Percentiles rank a stretch among this genome's conserved stretches.
These are phyloP conservation scores for Sarocladiaceae sp. DNA, from an alignment of 2,329 filamentous ascomycete species.

Conservation along the genomic window DNA sequence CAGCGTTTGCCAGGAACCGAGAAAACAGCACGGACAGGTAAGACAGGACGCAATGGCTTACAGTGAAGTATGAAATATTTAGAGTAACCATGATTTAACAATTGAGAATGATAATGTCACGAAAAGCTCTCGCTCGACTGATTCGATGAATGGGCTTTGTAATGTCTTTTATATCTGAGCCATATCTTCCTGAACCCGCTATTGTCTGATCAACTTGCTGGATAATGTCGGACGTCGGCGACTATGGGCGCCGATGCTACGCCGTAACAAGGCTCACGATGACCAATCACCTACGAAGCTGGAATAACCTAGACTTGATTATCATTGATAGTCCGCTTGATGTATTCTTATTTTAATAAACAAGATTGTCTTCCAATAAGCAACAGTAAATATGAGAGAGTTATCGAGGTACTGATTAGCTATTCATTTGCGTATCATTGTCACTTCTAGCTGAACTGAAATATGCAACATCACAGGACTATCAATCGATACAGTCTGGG, in stretches of 20 bases:
- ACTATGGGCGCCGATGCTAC: neutral
- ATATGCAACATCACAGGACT: too few species aligned
- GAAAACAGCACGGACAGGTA: neutral
- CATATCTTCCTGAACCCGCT: neutral
- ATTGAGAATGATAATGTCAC: neutral
- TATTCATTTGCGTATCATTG: too few species aligned
- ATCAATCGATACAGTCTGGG: too few species aligned
- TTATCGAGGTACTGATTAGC: too few species aligned
- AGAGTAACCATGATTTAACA: neutral
- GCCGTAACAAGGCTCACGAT: neutral
- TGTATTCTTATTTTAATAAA: too few species aligned
- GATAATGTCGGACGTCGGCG: neutral
- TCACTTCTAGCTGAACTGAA: too few species aligned
- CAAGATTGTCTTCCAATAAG: too few species aligned
- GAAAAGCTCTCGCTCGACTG: neutral
- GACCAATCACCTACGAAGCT: too few species aligned
- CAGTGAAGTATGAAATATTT: neutral
- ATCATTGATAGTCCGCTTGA: too few species aligned
- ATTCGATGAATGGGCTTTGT: neutral
- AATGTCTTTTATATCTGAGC: neutral
- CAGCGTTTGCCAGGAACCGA: neutral
- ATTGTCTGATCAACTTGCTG: neutral
- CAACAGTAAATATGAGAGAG: too few species aligned
- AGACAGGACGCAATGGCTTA: neutral
- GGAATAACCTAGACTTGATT: too few species aligned